Conservation (phyloP, 495 filamentous ascomycete genomes). For the Lasiosphaeria ovina region DNA sequence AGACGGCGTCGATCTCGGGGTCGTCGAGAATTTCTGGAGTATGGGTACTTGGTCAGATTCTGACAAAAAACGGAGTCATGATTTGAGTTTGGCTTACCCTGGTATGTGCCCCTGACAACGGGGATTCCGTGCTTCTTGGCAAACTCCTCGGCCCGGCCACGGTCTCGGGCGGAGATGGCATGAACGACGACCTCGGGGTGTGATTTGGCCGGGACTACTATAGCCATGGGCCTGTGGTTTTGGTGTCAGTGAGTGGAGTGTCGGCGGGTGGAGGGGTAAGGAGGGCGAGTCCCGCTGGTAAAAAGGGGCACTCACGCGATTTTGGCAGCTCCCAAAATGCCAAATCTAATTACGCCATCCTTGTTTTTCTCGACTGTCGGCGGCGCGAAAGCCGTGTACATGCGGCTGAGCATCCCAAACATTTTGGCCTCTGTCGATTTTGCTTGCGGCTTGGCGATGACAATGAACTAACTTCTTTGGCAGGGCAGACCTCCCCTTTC, state of each 20-base stretch:
- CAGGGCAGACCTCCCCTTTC: too few relatives aligned
- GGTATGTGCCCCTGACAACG: constrained; percentile 48
- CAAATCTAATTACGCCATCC: constrained; percentile 26
- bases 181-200: constrained; percentile 60
- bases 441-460: too few relatives aligned
- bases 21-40: constrained; percentile 45
- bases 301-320: constrained; percentile 37
- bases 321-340: constrained; percentile 49
- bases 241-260: neutral
- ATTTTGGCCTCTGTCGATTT: too few relatives aligned
- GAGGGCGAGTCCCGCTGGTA: too few relatives aligned
- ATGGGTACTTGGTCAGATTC: too few relatives aligned
- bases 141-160: constrained; percentile 49
- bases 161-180: constrained; percentile 57
- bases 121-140: constrained; percentile 59
- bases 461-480: too few relatives aligned
- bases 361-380: too few relatives aligned
- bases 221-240: constrained; percentile 36
- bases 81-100: constrained; percentile 30
- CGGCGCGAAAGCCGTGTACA: too few relatives aligned
- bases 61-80: too few relatives aligned
- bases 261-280: too few relatives aligned
- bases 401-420: too few relatives aligned
- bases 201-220: constrained; percentile 56
- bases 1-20: constrained; percentile 49